phyloP scores from a whole-genome alignment of 225 moss, liverwort and hornwort species.

The Physcomitrium patens region DNA sequence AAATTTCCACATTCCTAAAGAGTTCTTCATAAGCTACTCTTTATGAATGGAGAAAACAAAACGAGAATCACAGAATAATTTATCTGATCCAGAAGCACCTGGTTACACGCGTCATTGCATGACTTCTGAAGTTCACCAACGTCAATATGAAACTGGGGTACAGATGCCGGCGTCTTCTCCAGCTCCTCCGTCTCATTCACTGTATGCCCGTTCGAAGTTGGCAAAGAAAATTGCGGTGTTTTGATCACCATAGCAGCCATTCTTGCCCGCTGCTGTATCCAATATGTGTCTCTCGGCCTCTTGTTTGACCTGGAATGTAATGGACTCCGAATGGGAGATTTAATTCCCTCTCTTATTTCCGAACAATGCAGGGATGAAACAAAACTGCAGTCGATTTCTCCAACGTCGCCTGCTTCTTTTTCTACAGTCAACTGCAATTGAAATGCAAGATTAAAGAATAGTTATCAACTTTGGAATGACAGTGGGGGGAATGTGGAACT shows the following conservation, averaged over 20 bases:
- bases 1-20: background rate
- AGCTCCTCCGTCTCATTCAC: slow-evolving; percentile 16
- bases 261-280: background rate
- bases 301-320: slow-evolving; percentile 4
- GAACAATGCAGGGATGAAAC: background rate
- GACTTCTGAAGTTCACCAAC: slow-evolving; percentile 13
- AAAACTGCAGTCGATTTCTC: background rate
- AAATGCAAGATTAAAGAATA: background rate
- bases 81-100: slow-evolving; percentile 14
- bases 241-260: slow-evolving; percentile 28
- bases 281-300: background rate
- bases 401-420: background rate
- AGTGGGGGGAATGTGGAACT: background rate
- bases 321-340: background rate
- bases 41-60: background rate
- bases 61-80: background rate
- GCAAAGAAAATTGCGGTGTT: slow-evolving; percentile 27
- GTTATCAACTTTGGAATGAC: background rate
- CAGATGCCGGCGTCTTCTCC: background rate
- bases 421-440: too few relatives aligned
- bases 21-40: background rate
- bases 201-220: slow-evolving; percentile 21
- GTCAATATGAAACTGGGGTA: slow-evolving; percentile 4
- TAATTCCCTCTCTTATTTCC: background rate
- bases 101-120: slow-evolving; percentile 3